A percentile compares a stretch with the other conserved stretches of the same genome.
Conservation (phyloP, 2,329 filamentous ascomycete species). For the Escovopsis sp. region DNA sequence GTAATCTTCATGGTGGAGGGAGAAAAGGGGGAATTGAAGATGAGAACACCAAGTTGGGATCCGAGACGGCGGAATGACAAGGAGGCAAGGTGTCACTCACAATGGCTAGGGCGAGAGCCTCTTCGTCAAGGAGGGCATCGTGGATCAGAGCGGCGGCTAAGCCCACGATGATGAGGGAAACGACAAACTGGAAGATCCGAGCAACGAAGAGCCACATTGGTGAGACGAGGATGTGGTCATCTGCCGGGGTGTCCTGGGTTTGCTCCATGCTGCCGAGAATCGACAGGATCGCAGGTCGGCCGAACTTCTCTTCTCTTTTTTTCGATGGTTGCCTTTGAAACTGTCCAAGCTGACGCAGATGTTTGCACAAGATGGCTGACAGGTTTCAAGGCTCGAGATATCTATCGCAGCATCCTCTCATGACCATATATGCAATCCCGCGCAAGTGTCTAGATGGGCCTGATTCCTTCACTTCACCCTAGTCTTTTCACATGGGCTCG, state of each 20-base stretch:
- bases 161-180: conserved; percentile 29
- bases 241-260: conserved; percentile 3
- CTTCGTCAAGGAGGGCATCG: conserved; percentile 22
- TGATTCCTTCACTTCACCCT: too few species aligned
- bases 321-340: not conserved
- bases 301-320: not conserved
- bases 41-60: too few species aligned
- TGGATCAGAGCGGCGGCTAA: conserved; percentile 27
- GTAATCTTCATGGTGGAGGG: not conserved
- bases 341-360: too few species aligned
- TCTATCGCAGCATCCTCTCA: too few species aligned
- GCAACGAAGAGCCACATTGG: conserved; percentile 29
- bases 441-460: not conserved
- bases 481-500: too few species aligned
- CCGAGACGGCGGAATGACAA: too few species aligned
- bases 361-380: too few species aligned
- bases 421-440: too few species aligned
- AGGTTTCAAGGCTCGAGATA: too few species aligned
- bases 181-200: conserved; percentile 25
- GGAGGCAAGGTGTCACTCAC: conserved; percentile 16
- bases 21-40: not conserved
- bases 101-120: conserved; percentile 26
- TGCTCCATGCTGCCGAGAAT: conserved; percentile 8
- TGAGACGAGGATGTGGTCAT: conserved; percentile 22
- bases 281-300: not conserved